phyloP scores from a whole-genome alignment of 2,329 filamentous ascomycete genomes.

The Nigrograna mackinnonii region DNA sequence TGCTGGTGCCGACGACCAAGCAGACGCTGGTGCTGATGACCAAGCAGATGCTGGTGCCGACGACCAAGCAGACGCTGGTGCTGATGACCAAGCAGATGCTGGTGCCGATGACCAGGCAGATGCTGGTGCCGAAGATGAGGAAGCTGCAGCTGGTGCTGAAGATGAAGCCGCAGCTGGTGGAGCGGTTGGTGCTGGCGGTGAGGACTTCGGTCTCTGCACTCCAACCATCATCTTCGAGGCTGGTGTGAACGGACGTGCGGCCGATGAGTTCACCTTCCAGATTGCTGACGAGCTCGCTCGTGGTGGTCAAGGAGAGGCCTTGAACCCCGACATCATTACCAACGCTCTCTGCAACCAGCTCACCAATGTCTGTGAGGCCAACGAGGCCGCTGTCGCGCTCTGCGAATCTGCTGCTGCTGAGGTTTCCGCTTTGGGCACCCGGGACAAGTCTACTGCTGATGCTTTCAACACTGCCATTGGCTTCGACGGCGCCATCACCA shows the following conservation, averaged over 20 bases:
- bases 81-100: conserved; percentile 7
- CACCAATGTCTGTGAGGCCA: conserved; percentile 67
- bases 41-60: conserved; percentile 18
- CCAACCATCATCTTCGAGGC: conserved; percentile 64
- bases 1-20: conserved; percentile 12
- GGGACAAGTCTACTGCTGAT: conserved; percentile 45
- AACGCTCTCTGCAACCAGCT: conserved; percentile 73
- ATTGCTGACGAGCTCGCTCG: conserved; percentile 64
- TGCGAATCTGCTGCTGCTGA: conserved; percentile 58
- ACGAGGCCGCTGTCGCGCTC: conserved; percentile 59
- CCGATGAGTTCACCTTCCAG: conserved; percentile 69
- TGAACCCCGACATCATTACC: conserved; percentile 75
- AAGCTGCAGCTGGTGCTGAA: conserved; percentile 5
- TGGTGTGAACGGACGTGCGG: conserved; percentile 55
- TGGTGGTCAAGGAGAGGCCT: conserved; percentile 66
- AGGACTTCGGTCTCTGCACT: conserved; percentile 41
- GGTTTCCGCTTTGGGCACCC: conserved; percentile 50
- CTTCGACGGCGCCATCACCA: conserved; percentile 38
- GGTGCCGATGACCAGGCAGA: background rate
- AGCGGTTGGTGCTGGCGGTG: conserved; percentile 11
- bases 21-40: conserved; percentile 19
- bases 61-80: conserved; percentile 11
- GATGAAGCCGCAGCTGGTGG: conserved; percentile 13
- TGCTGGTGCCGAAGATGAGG: conserved; percentile 7
- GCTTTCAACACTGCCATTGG: conserved; percentile 45